Base-by-base conservation (phyloP, 164 flowering plant genomes). In the Akebia trifoliata region DNA sequence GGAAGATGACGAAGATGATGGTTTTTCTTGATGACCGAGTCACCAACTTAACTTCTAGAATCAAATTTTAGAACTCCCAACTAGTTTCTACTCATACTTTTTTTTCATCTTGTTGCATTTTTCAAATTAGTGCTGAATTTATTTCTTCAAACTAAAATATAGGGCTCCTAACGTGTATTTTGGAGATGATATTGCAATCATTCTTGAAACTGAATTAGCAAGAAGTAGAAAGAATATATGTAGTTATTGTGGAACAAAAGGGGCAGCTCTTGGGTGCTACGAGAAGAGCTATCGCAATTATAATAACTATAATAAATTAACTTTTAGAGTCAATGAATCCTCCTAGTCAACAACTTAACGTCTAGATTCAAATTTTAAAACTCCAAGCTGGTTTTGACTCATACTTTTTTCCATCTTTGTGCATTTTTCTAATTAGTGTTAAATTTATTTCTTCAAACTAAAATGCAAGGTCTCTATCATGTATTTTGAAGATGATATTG, bases 81-180 rank as follows among this genome's bases (percentile, higher is more conserved):
- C n/a, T n/a, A n/a, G 42, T 34, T 24, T 32, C 21, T 9, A 14
- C 42, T 10, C 11, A 12, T 15, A 20, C 15, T 35, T 54, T 32
- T 26, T n/a, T 48, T 14, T 20, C 10, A 2, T 11, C 37, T 31
- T 52, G 4, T 3, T 44, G 35, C 10, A 5, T 10, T 36, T 30
- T 39, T 25, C 8, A 15, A 15, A 51, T 42, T 42, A 5, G 4
- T 49, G 15, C 8, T 6, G 14, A 42, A 20, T 10, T 6, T 14
- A 37, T 37, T 52, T 12, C 50, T 20, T 18, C 17, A 38, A 47
- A 40, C 14, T 57, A 36, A 48, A 62, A 14, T 79, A 73, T 80
- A 94, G 97, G 99, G 96, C 99, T 1, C 99, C 99, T 15, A 86
- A 94, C 73, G 96, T 88, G 12, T 94, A 83, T 37, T 90, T 90